Conservation (phyloP, 2,329 filamentous ascomycete species). For the Nothophoma quercina region DNA sequence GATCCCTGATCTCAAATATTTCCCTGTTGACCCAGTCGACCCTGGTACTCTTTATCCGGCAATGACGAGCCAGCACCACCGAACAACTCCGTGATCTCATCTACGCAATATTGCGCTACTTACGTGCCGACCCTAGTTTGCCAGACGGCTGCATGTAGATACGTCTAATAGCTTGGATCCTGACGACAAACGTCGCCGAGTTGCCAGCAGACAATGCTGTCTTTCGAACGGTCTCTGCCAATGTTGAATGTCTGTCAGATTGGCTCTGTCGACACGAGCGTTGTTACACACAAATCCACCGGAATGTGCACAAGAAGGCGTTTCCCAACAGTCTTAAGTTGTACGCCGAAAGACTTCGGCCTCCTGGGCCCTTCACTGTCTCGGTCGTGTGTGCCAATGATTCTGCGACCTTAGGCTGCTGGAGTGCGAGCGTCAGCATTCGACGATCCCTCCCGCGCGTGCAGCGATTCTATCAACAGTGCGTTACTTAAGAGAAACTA, state of each 20-base stretch:
- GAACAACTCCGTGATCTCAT: constrained; percentile 35
- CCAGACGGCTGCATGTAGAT: constrained; percentile 28
- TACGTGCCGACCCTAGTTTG: constrained; percentile 28
- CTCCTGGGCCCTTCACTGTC: constrained; percentile 6
- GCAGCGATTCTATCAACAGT: constrained; percentile 21
- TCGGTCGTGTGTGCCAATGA: constrained; percentile 14
- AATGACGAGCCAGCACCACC: constrained; percentile 17
- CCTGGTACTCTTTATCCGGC: constrained; percentile 6
- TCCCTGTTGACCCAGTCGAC: constrained; percentile 10
- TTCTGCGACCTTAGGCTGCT: not conserved
- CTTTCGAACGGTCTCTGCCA: not conserved
- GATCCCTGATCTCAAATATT: constrained; percentile 14
- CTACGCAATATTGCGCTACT: constrained; percentile 18
- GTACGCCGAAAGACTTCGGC: constrained; percentile 8
- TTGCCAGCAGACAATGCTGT: constrained; percentile 6
- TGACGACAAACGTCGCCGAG: not conserved
- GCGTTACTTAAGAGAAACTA: constrained; percentile 20
- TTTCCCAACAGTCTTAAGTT: constrained; percentile 2
- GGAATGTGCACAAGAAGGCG: constrained; percentile 3
- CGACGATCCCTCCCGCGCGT: constrained; percentile 7
- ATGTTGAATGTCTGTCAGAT: not conserved
- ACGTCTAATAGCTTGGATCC: not conserved
- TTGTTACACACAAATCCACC: constrained; percentile 23
- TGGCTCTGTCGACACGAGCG: constrained; percentile 14
- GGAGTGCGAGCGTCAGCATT: not conserved